phyloP scores from a whole-genome alignment of 2,329 filamentous ascomycete species.

The Paramyrothecium sp. region DNA sequence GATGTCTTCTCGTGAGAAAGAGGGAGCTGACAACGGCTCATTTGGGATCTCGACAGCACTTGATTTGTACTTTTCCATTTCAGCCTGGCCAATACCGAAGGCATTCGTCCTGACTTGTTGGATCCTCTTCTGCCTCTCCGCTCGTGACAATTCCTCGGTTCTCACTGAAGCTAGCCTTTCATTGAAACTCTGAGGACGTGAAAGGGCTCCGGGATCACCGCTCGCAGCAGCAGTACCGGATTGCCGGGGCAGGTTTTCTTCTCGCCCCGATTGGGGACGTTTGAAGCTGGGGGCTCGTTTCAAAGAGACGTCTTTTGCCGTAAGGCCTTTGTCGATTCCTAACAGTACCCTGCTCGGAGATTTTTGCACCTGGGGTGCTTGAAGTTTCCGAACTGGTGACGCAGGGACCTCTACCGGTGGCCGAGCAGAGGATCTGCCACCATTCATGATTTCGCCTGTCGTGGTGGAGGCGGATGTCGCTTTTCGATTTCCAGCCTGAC shows the following conservation, averaged over 20 bases:
- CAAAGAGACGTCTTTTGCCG: conserved; percentile 78
- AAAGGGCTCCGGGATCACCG: neutral
- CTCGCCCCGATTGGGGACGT: neutral
- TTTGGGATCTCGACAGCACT: conserved; percentile 55
- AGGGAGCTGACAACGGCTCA: conserved; percentile 42
- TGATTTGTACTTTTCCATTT: conserved; percentile 60
- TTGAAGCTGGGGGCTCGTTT: conserved; percentile 64
- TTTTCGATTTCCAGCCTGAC: too few relatives aligned
- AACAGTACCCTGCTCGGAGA: conserved; percentile 80
- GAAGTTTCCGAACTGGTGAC: conserved; percentile 64
- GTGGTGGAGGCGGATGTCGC: neutral
- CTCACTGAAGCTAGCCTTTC: conserved; percentile 77
- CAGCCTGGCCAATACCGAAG: conserved; percentile 56
- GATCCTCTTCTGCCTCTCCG: conserved; percentile 51
- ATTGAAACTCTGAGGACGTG: conserved; percentile 66
- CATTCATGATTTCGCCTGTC: conserved; percentile 21
- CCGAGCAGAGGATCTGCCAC: neutral
- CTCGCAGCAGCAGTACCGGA: conserved; percentile 20
- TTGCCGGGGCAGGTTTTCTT: neutral
- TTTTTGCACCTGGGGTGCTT: conserved; percentile 51
- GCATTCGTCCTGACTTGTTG: conserved; percentile 51
- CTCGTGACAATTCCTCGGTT: conserved; percentile 48
- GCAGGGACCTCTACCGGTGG: conserved; percentile 68
- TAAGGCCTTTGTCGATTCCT: conserved; percentile 87
- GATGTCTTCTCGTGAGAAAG: conserved; percentile 65